Conservation (phyloP, 2,329 filamentous ascomycete species). For the Aspergillus amoenus region DNA sequence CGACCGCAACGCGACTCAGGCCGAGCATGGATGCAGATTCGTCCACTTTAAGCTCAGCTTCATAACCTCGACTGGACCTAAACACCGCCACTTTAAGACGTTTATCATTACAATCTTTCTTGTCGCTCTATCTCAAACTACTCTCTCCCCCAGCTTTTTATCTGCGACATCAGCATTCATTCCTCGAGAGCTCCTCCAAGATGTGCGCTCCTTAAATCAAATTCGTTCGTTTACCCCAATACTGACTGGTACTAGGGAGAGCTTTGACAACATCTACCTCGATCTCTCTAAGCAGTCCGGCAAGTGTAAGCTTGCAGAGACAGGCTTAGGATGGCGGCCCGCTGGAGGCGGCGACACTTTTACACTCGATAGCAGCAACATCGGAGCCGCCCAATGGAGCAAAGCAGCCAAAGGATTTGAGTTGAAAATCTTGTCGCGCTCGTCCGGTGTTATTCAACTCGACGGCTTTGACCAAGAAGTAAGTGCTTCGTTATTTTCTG, state of each 20-base stretch:
- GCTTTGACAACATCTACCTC: slow-evolving; percentile 95
- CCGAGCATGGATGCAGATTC: background rate
- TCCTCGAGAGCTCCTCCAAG: background rate
- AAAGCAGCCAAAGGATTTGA: slow-evolving; percentile 89
- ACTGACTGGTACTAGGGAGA: slow-evolving; percentile 61
- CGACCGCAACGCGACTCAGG: background rate
- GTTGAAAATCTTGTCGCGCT: slow-evolving; percentile 83
- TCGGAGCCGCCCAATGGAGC: slow-evolving; percentile 90
- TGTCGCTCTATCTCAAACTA: background rate
- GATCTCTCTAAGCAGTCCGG: slow-evolving; percentile 91
- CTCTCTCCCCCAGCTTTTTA: background rate
- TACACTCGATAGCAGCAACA: slow-evolving; percentile 84
- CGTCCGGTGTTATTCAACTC: slow-evolving; percentile 82
- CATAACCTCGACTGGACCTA: background rate
- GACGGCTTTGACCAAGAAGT: slow-evolving; percentile 92
- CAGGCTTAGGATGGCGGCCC: slow-evolving; percentile 93
- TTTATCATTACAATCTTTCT: background rate
- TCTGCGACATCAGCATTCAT: background rate
- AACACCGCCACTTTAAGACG: background rate
- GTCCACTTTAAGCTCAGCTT: background rate
- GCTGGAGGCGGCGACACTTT: slow-evolving; percentile 84
- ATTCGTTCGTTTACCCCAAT: background rate
- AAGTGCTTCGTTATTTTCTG: slow-evolving; percentile 13
- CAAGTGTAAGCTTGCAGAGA: slow-evolving; percentile 92
- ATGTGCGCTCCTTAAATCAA: background rate